phyloP scores from a whole-genome alignment of 495 filamentous ascomycete genomes.

The Neurospora discreta region DNA sequence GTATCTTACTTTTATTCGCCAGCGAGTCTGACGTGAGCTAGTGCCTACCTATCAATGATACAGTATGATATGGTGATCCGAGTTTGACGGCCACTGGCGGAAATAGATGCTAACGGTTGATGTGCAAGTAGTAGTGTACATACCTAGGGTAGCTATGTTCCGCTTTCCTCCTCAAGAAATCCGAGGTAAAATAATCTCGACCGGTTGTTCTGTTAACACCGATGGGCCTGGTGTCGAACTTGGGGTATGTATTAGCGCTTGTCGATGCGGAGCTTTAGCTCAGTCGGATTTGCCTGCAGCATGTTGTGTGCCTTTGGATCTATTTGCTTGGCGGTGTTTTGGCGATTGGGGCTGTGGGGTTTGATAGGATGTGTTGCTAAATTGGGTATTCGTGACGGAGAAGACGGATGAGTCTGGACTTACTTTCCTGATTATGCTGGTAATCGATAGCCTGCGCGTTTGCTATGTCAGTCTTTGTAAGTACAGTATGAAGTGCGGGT shows the following conservation, averaged over 20 bases:
- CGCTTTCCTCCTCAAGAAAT: background rate
- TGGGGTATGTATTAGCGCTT: background rate
- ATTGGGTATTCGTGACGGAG: background rate
- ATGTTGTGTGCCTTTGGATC: background rate
- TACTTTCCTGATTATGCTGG: background rate
- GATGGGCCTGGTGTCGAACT: background rate
- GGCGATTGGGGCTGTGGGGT: background rate
- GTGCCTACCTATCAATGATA: background rate
- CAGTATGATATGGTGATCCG: background rate
- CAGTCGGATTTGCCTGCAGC: background rate
- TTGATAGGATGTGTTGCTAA: background rate
- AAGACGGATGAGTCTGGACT: background rate
- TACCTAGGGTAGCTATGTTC: background rate
- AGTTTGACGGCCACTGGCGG: background rate
- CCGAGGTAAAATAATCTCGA: background rate
- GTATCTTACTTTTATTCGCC: background rate
- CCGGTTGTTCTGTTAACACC: background rate
- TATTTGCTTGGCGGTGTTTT: background rate
- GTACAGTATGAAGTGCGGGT: too few species aligned
- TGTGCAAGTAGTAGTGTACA: background rate
- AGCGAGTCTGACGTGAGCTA: background rate
- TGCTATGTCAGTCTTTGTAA: background rate
- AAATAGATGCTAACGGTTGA: background rate
- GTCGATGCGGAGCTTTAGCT: background rate
- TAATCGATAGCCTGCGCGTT: background rate